Base-by-base conservation (phyloP, 2,329 filamentous ascomycete genomes). In the Alternaria tenuissima region DNA sequence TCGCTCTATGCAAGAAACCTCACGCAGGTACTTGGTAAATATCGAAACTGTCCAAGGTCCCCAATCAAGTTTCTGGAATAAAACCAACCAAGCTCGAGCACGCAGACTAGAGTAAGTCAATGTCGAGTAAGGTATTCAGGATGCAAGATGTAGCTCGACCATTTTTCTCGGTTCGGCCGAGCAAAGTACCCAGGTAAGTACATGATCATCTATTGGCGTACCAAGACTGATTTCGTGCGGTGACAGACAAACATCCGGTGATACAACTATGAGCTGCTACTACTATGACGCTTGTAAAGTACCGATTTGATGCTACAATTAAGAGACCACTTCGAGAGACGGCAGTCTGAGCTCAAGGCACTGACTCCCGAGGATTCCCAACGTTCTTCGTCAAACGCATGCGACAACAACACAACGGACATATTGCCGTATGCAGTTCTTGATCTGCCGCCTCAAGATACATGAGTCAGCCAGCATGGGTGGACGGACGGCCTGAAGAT, bases 381-480 rank as follows among this genome's bases (percentile, higher is more conserved):
- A 34, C 7, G 32, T 24, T 49, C 30, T 38, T 36, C 20, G 20
- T 49, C 46, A 36, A 36, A 49, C 32, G 32, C 20, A 38, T 36
- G 30, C 22, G 30, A 38, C 30, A 38, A 11, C 34, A 20, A 24
- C 34, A 36, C 38, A 16, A 22, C 46, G 46, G 46, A 49, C 30
- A 24, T 49, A 26, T 38, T 49, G 14, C 32, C 32, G 20, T 49
- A 49, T 49, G 20, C 22, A 49, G 46, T 36, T 38, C 16, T 26
- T 38, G 46, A 49, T 49, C 46, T 49, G 32, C 46, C 51, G 32
- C 20, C 28, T 7, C 28, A 34, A 22, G 28, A 44, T 26, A n/a
- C 51, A 53, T 53, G 51, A 53, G 28, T 53, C 51, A 34, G 39
- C 7, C 28, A 38, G 8, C 46, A n/a, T 22, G 34, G 46, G 34